These are phyloP conservation scores for Botrytis cinerea DNA, from an alignment of 2,329 filamentous ascomycete genomes.

Conservation along the genomic window DNA sequence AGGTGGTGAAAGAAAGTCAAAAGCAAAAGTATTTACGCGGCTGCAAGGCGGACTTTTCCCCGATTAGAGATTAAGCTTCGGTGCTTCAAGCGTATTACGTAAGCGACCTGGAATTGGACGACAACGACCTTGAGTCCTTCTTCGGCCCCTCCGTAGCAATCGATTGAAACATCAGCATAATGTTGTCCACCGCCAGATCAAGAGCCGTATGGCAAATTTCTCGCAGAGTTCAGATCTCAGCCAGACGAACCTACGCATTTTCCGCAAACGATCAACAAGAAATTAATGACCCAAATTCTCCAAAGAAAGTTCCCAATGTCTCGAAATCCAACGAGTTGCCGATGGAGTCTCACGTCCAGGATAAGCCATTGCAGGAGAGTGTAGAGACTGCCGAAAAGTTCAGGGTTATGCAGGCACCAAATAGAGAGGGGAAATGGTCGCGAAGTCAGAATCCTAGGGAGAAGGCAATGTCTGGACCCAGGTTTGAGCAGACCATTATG, in stretches of 20 bases:
- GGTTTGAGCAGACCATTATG: slow-evolving; percentile 98
- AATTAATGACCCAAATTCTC: slow-evolving; percentile 47
- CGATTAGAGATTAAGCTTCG: slow-evolving; percentile 19
- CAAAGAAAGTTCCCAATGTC: slow-evolving; percentile 53
- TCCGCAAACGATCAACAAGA: slow-evolving; percentile 53
- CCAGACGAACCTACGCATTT: slow-evolving; percentile 39
- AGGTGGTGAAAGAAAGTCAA: slow-evolving; percentile 17
- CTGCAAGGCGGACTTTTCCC: slow-evolving; percentile 19
- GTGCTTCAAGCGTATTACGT: slow-evolving; percentile 18
- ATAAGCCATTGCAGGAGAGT: slow-evolving; percentile 57
- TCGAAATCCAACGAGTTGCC: slow-evolving; percentile 63
- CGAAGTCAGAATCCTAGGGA: slow-evolving; percentile 79
- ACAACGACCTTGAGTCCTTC: slow-evolving; percentile 15
- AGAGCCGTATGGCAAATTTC: slow-evolving; percentile 45
- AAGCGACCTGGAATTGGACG: slow-evolving; percentile 14
- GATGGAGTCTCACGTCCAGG: slow-evolving; percentile 50
- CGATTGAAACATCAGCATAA: slow-evolving; percentile 40
- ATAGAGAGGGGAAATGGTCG: slow-evolving; percentile 80
- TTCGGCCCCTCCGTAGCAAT: slow-evolving; percentile 28
- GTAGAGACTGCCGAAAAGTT: slow-evolving; percentile 45
- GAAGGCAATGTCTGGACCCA: slow-evolving; percentile 85
- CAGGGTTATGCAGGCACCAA: slow-evolving; percentile 71
- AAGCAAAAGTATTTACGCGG: slow-evolving; percentile 10
- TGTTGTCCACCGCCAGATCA: slow-evolving; percentile 48
- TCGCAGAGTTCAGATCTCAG: slow-evolving; percentile 39